Conservation (phyloP, 202 grass and related monocot genomes). For the Thinopyrum obtusiflorum region DNA sequence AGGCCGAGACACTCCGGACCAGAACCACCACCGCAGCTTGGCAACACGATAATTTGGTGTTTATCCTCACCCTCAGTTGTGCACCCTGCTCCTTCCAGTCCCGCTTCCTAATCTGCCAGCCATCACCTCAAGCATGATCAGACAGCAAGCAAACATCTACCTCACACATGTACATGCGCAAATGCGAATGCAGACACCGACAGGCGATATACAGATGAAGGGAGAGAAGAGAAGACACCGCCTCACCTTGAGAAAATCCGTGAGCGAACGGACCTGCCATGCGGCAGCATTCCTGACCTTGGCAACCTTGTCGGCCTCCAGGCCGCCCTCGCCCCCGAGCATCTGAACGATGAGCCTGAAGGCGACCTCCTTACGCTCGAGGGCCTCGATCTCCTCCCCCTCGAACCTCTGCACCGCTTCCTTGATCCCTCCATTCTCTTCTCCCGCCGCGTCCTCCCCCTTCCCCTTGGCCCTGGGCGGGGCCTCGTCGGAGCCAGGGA, state of each 20-base stretch:
- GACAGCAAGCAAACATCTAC: neutral
- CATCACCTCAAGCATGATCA: conserved; percentile 28
- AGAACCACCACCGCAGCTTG: conserved; percentile 84
- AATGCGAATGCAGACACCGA: neutral
- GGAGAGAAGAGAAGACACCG: neutral
- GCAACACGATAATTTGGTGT: conserved; percentile 87
- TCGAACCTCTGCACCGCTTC: conserved; percentile 70
- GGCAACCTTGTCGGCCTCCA: conserved; percentile 48
- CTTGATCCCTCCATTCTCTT: conserved; percentile 52
- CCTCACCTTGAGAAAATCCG: conserved; percentile 89
- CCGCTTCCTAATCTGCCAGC: conserved; percentile 79
- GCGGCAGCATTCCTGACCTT: conserved; percentile 74
- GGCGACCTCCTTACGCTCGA: conserved; percentile 83
- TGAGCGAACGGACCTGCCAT: conserved; percentile 83
- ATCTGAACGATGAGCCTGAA: conserved; percentile 83
- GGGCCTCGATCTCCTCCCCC: conserved; percentile 61
- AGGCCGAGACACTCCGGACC: conserved; percentile 52
- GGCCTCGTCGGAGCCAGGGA: conserved; percentile 39
- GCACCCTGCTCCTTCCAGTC: conserved; percentile 94
- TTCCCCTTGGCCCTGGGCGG: conserved; percentile 66
- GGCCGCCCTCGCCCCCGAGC: conserved; percentile 50
- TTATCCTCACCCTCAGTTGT: conserved; percentile 87
- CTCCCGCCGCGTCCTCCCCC: conserved; percentile 47
- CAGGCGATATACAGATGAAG: neutral
- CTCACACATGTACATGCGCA: neutral